Evolutionary conservation across 2,329 filamentous ascomycete genomes (phyloP).

Genomic region (Ceratocystis albifundus): DNA sequence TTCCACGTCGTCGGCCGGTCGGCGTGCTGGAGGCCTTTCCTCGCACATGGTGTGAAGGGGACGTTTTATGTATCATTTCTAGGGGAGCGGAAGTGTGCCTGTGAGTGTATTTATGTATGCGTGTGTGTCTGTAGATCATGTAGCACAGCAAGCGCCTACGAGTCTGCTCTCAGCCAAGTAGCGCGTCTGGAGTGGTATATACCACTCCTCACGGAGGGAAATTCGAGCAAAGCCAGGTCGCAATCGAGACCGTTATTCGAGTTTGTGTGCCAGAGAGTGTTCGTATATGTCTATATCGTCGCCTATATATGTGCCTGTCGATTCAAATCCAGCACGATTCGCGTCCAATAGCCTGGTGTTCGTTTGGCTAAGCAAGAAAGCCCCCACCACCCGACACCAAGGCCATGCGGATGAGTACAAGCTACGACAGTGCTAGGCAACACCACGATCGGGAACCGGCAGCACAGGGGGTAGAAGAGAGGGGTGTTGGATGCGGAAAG

Average conservation of each 20-base stretch:
- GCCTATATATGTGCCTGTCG: background rate
- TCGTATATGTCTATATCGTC: background rate
- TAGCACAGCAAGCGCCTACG: no score
- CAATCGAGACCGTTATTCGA: background rate
- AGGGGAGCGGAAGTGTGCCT: background rate
- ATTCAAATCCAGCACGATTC: background rate
- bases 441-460: background rate
- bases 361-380: constrained; percentile 1
- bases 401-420: background rate
- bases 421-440: background rate
- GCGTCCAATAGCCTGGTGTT: background rate
- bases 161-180: no score
- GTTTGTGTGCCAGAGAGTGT: background rate
- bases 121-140: background rate
- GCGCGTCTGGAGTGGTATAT: no score
- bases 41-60: constrained; percentile 28
- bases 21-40: constrained; percentile 31
- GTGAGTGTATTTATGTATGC: background rate
- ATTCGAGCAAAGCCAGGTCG: no score
- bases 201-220: no score
- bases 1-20: constrained; percentile 38
- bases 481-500: no score
- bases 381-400: constrained; percentile 2
- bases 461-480: background rate
- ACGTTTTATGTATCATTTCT: constrained; percentile 20